Conservation (phyloP, 129 eudicot genomes). For the Glebionis coronaria region DNA sequence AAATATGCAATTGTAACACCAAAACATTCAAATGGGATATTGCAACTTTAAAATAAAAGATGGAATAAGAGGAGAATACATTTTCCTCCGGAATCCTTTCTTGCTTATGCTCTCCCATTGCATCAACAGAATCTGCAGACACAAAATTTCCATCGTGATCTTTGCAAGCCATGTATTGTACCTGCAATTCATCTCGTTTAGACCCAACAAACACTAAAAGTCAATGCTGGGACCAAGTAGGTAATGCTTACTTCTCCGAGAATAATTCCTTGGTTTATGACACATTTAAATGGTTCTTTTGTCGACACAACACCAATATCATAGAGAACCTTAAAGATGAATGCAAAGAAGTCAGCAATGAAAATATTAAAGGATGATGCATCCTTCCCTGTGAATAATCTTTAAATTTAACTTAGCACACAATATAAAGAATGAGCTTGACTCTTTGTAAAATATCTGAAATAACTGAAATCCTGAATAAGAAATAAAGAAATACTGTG, state of each 20-base stretch:
- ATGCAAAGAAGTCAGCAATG: constrained; percentile 18
- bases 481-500: constrained; percentile 11
- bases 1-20: background rate
- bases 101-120: constrained; percentile 47
- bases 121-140: constrained; percentile 68
- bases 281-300: constrained; percentile 93
- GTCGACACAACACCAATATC: constrained; percentile 95
- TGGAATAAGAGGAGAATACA: constrained; percentile 32
- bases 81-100: constrained; percentile 75
- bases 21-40: background rate
- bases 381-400: background rate
- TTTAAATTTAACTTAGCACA: background rate
- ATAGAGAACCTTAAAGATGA: constrained; percentile 72
- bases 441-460: constrained; percentile 13
- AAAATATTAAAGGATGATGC: background rate
- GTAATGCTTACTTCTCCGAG: constrained; percentile 90
- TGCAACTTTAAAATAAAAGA: background rate
- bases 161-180: constrained; percentile 81
- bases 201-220: background rate
- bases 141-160: constrained; percentile 71
- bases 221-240: background rate
- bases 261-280: constrained; percentile 96
- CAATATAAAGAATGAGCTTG: background rate
- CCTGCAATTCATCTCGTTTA: constrained; percentile 48
- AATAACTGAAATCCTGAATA: constrained; percentile 7